Evolutionary conservation across 148 eudicot species (phyloP), one percentile per base, ranked within the genome.

Genomic region (Chenopodium berlandieri): DNA sequence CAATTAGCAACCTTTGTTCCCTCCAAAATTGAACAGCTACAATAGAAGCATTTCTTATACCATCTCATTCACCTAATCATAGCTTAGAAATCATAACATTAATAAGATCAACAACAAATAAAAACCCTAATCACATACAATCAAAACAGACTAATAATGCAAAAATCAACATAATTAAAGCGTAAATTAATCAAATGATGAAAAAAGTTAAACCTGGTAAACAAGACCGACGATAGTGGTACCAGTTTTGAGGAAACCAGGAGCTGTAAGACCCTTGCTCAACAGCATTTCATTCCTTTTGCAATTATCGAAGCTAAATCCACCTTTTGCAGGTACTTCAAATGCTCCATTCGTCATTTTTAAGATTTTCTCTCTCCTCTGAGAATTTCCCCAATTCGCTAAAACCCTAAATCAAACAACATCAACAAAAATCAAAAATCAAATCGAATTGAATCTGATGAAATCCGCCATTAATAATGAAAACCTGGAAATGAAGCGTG

Each of bases 171-270:
- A 22, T 22, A 46, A 71, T 52, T 52, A 52, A 52, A 3, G 16
- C 12, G 12, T 10, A 52, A 2, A 10, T 10, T 52, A 52, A 52
- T 52, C 22, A 19, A 56, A 17, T 56, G 1, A 12, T 13, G 22
- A 17, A 68, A 52, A 14, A 2, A 6, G 0, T 12, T 84, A 4
- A 40, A 92, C 98, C 97, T 89, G 73, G 68, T 85, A 94, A 75
- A 94, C 79, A 22, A 94, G 85, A 13, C 98, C 98, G 13, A 94
- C 98, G 78, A 94, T 94, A 5, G 94, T 94, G 37, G 98, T 94
- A 62, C 98, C 95, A 66, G 94, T 94, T 83, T 94, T 94, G 52
- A 89, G 88, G 82, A 85, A 92, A 30, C 87, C 71, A 1, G 93
- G 83, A 74, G 86, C 70, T 73, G 89, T 84, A 47, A 89, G 80